A percentile compares a stretch with the other conserved stretches of the same genome.
These are phyloP conservation scores for Debaryomyces coudertii DNA, from an alignment of 1,139 yeast genomes.

Conservation along the genomic window DNA sequence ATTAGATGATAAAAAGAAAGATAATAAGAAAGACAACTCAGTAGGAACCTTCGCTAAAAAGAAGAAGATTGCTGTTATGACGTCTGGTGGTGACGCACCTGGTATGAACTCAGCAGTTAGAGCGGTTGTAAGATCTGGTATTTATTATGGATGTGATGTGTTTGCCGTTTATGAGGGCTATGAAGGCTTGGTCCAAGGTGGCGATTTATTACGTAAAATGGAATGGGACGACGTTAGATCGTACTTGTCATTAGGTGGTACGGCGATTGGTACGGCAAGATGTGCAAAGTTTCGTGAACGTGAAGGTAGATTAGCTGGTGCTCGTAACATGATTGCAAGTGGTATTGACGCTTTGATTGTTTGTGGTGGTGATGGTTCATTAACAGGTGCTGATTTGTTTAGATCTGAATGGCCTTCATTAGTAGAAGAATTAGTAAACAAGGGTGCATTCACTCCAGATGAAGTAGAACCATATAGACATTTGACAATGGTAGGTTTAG, in stretches of 20 bases:
- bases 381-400: slow-evolving; percentile 95
- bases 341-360: slow-evolving; percentile 96
- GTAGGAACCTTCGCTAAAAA: slow-evolving; percentile 16
- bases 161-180: slow-evolving; percentile 94
- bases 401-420: slow-evolving; percentile 93
- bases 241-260: slow-evolving; percentile 89
- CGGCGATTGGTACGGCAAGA: slow-evolving; percentile 94
- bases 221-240: slow-evolving; percentile 95
- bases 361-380: slow-evolving; percentile 99
- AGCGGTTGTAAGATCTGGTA: slow-evolving; percentile 91
- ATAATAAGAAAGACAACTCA: slow-evolving; percentile 3
- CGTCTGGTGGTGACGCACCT: slow-evolving; percentile 98
- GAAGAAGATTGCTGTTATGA: slow-evolving; percentile 88
- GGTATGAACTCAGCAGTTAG: slow-evolving; percentile 98
- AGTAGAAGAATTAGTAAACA: slow-evolving; percentile 64
- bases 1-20: slow-evolving; percentile 12
- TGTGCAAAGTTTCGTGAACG: slow-evolving; percentile 85
- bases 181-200: slow-evolving; percentile 89
- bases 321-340: slow-evolving; percentile 78
- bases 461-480: slow-evolving; percentile 65
- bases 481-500: slow-evolving; percentile 90
- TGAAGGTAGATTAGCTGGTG: slow-evolving; percentile 78
- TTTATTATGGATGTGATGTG: slow-evolving; percentile 89
- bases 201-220: slow-evolving; percentile 73
- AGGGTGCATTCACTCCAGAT: slow-evolving; percentile 55